Evolutionary conservation across 2,329 filamentous ascomycete species (phyloP).

Genomic region (Sarocladium brachiariae): DNA sequence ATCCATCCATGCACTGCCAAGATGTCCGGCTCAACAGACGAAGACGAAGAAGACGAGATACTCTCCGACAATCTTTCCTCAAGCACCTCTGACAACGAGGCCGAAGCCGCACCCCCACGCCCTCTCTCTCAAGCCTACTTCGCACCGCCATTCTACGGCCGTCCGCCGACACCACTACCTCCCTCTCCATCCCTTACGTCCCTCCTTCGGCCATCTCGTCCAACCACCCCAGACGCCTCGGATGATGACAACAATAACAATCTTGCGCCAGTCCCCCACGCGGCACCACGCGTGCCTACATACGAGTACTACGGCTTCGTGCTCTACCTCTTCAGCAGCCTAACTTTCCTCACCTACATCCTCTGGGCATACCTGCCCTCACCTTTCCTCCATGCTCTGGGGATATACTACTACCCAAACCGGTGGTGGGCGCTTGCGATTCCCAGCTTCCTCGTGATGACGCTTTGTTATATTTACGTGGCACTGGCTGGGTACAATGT

Average conservation of each 20-base stretch:
- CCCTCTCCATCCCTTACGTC: slow-evolving; percentile 90
- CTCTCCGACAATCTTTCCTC: slow-evolving; percentile 26
- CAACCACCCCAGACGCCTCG: slow-evolving; percentile 85
- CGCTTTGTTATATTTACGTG: slow-evolving; percentile 86
- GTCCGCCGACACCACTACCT: slow-evolving; percentile 89
- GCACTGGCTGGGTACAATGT: slow-evolving; percentile 88
- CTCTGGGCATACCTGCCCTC: slow-evolving; percentile 88
- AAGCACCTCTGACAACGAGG: slow-evolving; percentile 27
- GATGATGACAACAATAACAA: slow-evolving; percentile 69
- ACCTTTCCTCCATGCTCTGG: slow-evolving; percentile 84
- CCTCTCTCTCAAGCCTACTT: slow-evolving; percentile 49
- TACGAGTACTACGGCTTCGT: slow-evolving; percentile 99
- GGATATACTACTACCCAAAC: slow-evolving; percentile 95
- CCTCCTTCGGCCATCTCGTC: slow-evolving; percentile 81
- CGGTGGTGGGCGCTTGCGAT: slow-evolving; percentile 96
- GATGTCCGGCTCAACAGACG: slow-evolving; percentile 30
- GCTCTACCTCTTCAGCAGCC: slow-evolving; percentile 80
- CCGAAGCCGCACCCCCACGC: slow-evolving; percentile 28
- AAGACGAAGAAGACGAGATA: slow-evolving; percentile 28
- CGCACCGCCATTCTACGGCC: slow-evolving; percentile 88
- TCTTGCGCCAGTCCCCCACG: slow-evolving; percentile 74
- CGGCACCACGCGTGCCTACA: slow-evolving; percentile 90
- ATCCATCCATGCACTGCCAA: neutral
- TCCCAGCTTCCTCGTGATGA: slow-evolving; percentile 82
- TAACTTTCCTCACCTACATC: slow-evolving; percentile 67